Evolutionary conservation across 768 basidiomycete genomes (phyloP), one percentile per base, ranked within the genome.

Genomic region (Collybia mongolica): DNA sequence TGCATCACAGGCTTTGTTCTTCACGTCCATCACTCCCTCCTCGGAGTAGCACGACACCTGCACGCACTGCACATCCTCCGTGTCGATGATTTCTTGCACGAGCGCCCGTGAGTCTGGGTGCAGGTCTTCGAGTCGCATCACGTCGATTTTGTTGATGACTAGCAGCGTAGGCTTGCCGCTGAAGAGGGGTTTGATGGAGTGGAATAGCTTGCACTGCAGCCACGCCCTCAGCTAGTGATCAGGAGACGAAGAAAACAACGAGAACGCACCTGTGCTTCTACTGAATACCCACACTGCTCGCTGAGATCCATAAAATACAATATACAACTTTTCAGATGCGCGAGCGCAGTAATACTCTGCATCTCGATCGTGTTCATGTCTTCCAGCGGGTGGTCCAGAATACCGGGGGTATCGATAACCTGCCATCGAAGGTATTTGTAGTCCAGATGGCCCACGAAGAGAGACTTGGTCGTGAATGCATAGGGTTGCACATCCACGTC

Each of bases 301-400:
- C 88, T 92, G 24, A 98, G 79, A 68, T 99, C 97, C 94, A 99
- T 98, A 66, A 98, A 99, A 73, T 98, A 99, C 66, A 99, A 71
- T 8, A 98, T 79, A 64, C 93, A 95, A 57, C 86, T 83, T 71
- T 97, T 93, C 39, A 99, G 73, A 72, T 99, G 97, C 6, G 97
- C 97, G 54, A 99, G 76, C 12, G 97, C 97, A 32, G 96, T 98
- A 65, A 97, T 97, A 60, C 92, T 95, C 77, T 99, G 97, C 96
- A 98, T 99, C 74, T 99, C 97, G 60, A 99, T 99, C 52, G 95
- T 98, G 77, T 98, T 98, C 97, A 99, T 98, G 45, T 99, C 97
- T 70, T 99, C 96, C 26, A 98, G 77, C 2, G 96, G 95, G 68
- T 98, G 97, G 66, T 99, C 97, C 57, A 99, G 80, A 52, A 99